These are phyloP conservation scores for Ceratobasidium sp. DNA, from an alignment of 1,284 basidiomycete species.

Conservation along the genomic window DNA sequence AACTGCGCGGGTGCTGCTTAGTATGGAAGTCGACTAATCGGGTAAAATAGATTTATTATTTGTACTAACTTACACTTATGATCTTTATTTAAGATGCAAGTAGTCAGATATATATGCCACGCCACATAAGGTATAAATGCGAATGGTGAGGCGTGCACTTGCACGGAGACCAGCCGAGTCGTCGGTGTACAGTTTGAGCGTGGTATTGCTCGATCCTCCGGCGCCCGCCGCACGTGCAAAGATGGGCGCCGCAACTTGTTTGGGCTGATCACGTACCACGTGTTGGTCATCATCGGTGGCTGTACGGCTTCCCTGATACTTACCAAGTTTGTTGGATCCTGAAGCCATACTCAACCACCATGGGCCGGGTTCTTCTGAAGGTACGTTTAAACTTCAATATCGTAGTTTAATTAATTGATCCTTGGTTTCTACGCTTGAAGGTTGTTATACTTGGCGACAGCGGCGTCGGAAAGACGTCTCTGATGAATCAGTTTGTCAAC, in stretches of 20 bases:
- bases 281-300: no score
- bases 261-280: no score
- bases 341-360: constrained; percentile 54
- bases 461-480: constrained; percentile 98
- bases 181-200: constrained; percentile 98
- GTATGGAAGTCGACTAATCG: no score
- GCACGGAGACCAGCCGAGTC: constrained; percentile 98
- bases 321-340: no score
- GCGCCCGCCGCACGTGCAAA: constrained; percentile 94
- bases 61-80: no score
- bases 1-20: no score
- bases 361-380: constrained; percentile 95
- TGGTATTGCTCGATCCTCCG: constrained; percentile 96
- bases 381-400: constrained; percentile 62
- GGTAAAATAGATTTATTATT: no score
- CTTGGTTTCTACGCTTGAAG: constrained; percentile 60
- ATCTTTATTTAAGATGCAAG: no score
- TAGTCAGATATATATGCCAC: constrained; percentile 13
- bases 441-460: constrained; percentile 98
- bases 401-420: background rate
- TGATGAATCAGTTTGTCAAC: constrained; percentile 99
- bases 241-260: constrained; percentile 67
- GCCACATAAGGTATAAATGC: constrained; percentile 5
- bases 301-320: background rate
- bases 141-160: constrained; percentile 60